Base-by-base conservation (phyloP, 176 grass and related monocot species). In the Metroxylon sagu region DNA sequence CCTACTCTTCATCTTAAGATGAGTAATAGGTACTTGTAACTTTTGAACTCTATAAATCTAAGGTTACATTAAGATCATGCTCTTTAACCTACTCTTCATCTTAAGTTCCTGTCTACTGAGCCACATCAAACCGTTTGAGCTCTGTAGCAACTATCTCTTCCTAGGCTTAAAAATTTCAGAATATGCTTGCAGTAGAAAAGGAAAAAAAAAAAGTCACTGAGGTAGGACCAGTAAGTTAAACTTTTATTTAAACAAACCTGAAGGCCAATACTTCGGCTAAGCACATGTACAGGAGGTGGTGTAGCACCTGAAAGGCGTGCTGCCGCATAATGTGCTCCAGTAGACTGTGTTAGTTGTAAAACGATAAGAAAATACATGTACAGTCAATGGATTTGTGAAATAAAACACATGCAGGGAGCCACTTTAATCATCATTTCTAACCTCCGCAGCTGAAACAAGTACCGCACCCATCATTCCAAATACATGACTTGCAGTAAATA, bases 391-490 rank as follows among this genome's bases (percentile, higher is more conserved):
- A 43, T 43, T 43, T 43, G 35, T 43, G 35, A 43, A 43, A 43
- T 6, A 43, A 43, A 43, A 43, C 12, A 7, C 2, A 16, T 62
- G 52, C 8, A 52, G 39, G 3, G 16, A 54, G 75, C 18, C 17
- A 63, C 23, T 52, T 23, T 6, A 10, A 6, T 53, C 50, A 43
- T 25, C 16, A 51, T 10, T 5, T 50, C 29, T 67, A 62, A 98
- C 94, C 94, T 98, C 88, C 65, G 89, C 76, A 61, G 82, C 84
- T 64, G 82, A 76, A 85, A 98, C 94, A 83, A 98, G 85, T 67
- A 98, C 94, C 73, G 94, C 94, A 65, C 88, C 94, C 81, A 98
- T 98, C 94, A 98, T 93, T 62, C 94, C 94, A 75, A 98, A 98
- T 74, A 85, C 88, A 64, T 98, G 88, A 52, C 88, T 81, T 50